phyloP scores from a whole-genome alignment of 768 basidiomycete genomes.

The Pilatotrama ljubarskyi region DNA sequence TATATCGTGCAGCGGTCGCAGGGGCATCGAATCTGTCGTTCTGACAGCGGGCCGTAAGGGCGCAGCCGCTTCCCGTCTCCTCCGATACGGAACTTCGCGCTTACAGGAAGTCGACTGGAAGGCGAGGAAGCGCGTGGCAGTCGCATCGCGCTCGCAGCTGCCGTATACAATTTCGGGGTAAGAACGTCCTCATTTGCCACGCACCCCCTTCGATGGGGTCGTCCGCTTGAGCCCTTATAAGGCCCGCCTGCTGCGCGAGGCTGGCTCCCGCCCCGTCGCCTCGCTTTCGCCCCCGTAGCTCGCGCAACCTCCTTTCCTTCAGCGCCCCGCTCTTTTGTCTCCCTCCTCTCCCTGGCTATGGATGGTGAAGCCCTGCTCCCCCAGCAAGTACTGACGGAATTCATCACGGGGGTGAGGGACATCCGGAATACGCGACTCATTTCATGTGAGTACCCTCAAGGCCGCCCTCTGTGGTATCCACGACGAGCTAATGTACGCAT shows the following conservation, averaged over 20 bases:
- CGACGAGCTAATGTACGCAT: background rate
- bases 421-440: slow-evolving; percentile 12
- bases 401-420: slow-evolving; percentile 8
- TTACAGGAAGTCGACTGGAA: background rate
- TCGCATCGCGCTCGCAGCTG: background rate
- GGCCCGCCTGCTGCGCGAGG: background rate
- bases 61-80: background rate
- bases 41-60: background rate
- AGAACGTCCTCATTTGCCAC: background rate
- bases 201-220: slow-evolving; percentile 4
- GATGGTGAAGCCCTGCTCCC: background rate
- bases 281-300: background rate
- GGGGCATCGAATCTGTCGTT: no score
- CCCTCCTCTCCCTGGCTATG: background rate
- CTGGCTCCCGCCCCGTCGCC: slow-evolving; percentile 2
- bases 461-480: background rate
- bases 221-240: slow-evolving; percentile 6
- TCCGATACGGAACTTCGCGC: background rate
- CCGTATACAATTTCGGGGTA: slow-evolving; percentile 1
- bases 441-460: slow-evolving; percentile 9
- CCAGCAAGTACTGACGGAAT: background rate
- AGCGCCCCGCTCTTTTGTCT: slow-evolving; percentile 1
- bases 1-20: background rate
- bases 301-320: background rate
- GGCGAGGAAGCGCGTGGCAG: slow-evolving; percentile 5